Conservation (phyloP, 495 filamentous ascomycete genomes). For the Endocarpon pusillum region DNA sequence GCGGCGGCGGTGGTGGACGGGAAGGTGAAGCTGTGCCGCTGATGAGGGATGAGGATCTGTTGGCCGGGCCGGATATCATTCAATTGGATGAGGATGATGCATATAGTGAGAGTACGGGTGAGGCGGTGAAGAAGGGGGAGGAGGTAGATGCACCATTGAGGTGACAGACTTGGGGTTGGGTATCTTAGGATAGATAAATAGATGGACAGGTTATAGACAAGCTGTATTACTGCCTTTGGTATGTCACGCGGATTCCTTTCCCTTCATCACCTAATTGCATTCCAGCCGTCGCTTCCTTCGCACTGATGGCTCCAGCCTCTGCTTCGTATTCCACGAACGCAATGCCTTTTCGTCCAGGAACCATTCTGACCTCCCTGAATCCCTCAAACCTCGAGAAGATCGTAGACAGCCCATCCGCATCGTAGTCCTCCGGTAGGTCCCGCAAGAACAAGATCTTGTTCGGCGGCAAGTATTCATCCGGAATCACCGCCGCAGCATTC, state of each 20-base stretch:
- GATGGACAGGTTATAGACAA: no score
- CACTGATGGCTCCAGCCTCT: slow-evolving; percentile 75
- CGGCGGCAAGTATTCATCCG: slow-evolving; percentile 91
- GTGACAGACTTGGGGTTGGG: no score
- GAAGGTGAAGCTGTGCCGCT: no score
- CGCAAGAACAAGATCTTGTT: slow-evolving; percentile 97
- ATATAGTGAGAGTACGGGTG: no score
- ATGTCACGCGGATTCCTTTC: slow-evolving; percentile 65
- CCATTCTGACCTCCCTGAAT: slow-evolving; percentile 80
- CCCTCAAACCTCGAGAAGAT: slow-evolving; percentile 87
- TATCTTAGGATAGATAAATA: no score
- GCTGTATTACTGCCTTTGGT: slow-evolving; percentile 63
- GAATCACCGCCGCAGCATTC: slow-evolving; percentile 57
- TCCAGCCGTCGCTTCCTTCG: slow-evolving; percentile 89
- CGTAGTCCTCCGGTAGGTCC: slow-evolving; percentile 76
- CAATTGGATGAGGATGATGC: no score
- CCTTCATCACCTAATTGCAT: slow-evolving; percentile 62
- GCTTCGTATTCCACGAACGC: slow-evolving; percentile 94
- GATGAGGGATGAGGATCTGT: no score
- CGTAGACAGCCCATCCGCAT: slow-evolving; percentile 56
- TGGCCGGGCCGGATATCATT: no score
- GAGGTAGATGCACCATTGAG: no score
- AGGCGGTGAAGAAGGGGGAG: no score
- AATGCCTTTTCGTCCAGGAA: slow-evolving; percentile 75
- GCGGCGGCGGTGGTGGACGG: neutral